Conservation (phyloP, 768 basidiomycete species). For the Lactarius quietus region DNA sequence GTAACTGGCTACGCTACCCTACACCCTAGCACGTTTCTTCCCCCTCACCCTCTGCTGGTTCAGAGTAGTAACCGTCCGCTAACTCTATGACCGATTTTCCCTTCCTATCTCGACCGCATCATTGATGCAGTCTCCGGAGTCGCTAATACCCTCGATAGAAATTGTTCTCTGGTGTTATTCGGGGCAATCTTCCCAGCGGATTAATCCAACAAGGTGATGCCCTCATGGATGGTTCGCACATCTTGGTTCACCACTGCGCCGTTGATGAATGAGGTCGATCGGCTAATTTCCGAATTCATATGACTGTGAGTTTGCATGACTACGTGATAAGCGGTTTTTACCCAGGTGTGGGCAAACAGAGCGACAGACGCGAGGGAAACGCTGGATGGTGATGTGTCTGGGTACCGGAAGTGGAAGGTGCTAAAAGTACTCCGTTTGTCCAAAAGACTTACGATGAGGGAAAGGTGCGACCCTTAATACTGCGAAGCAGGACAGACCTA, state of each 20-base stretch:
- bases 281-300: too few species aligned
- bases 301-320: neutral
- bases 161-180: neutral
- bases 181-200: neutral
- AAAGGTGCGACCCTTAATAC: too few species aligned
- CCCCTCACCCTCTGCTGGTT: too few species aligned
- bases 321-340: neutral
- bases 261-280: too few species aligned
- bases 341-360: neutral
- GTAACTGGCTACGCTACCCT: too few species aligned
- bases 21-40: too few species aligned
- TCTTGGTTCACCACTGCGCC: fast-evolving
- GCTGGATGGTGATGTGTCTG: neutral
- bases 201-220: neutral
- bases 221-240: neutral
- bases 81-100: too few species aligned
- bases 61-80: too few species aligned
- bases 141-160: too few species aligned
- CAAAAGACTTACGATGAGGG: fast-evolving
- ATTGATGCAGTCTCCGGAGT: too few species aligned
- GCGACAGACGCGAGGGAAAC: neutral
- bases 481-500: too few species aligned
- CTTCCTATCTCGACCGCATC: too few species aligned
- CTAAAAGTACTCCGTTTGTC: neutral
- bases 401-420: neutral